Evolutionary conservation across 106 monocot genomes (phyloP), one percentile per base, ranked within the genome.

Genomic region (Amphibolis antarctica): DNA sequence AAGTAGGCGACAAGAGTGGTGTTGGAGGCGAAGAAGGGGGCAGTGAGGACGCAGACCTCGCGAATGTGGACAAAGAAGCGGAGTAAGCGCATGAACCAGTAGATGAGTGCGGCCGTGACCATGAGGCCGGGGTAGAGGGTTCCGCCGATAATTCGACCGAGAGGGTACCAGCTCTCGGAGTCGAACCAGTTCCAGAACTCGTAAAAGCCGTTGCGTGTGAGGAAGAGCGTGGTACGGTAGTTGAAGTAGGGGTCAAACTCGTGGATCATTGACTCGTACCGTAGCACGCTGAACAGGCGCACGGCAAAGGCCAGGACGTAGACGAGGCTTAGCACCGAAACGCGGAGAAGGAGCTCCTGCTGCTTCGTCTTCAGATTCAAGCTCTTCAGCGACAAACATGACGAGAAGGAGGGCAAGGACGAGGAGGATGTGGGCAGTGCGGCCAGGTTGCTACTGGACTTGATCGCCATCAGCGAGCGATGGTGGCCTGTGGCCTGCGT

Each of bases 221-320:
- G 74, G 74, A 49, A 74, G 66, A 74, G 66, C 0, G 74, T 74
- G 36, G 74, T 74, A 22, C 74, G 66, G 74, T 74, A 74, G 60
- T 74, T 74, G 59, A 74, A 74, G 60, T 74, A 74, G 25, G 66
- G 66, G 27, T 74, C 74, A 22, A 74, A 66, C 50, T 74, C 74
- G 55, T 74, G 74, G 74, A 74, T 74, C 74, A 74, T 73, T 28
- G 74, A 74, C 51, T 74, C 74, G 51, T 74, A 66, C n/a, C 74
- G 59, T 24, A 74, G 66, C 9, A 74, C 66, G 60, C 59, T 59
- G 59, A 74, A 74, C 47, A 66, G 66, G 23, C 66, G 66, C 49
- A 67, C 24, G 59, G 51, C 22, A 42, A 74, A 74, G 58, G 74
- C 66, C 25, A 74, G 66, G 59, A 74, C 7, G 74, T 67, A 74